These are phyloP conservation scores for Biscogniauxia marginata DNA, from an alignment of 2,329 filamentous ascomycete genomes.

Conservation along the genomic window DNA sequence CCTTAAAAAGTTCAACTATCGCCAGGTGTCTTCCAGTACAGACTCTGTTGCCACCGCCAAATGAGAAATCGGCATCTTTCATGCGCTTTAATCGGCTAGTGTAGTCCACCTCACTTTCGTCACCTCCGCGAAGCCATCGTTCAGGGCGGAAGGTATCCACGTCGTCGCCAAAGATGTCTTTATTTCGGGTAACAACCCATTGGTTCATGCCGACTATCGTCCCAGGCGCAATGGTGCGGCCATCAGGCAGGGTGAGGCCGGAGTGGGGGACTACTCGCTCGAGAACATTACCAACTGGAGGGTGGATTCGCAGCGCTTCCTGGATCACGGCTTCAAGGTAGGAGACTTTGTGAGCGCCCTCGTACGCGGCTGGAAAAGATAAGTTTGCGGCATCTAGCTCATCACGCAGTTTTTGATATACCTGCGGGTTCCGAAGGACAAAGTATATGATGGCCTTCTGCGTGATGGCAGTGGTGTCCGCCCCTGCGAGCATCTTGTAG, in stretches of 20 bases:
- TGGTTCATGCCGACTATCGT: conserved; percentile 32
- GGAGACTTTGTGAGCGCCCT: conserved; percentile 14
- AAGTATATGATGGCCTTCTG: conserved; percentile 33
- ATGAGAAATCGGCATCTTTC: conserved; percentile 38
- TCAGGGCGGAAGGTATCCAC: conserved; percentile 40
- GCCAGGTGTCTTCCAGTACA: conserved; percentile 21
- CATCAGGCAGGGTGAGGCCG: conserved; percentile 31
- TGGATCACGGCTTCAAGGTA: conserved; percentile 45
- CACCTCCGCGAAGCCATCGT: conserved; percentile 36
- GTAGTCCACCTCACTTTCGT: conserved; percentile 27
- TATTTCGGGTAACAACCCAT: conserved; percentile 31
- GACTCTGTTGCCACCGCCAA: conserved; percentile 8
- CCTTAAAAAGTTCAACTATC: conserved; percentile 30
- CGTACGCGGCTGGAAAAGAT: conserved; percentile 11
- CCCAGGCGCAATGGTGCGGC: conserved; percentile 24
- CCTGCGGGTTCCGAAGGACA: conserved; percentile 28
- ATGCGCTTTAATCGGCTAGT: conserved; percentile 49
- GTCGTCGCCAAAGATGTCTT: conserved; percentile 39
- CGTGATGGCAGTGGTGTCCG: conserved; percentile 17
- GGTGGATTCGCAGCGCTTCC: conserved; percentile 44
- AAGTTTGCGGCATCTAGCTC: conserved; percentile 37
- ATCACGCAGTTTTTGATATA: conserved; percentile 21
- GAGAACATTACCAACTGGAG: conserved; percentile 39
- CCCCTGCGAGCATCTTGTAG: conserved; percentile 6
- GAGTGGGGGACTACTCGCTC: conserved; percentile 41